Conservation (phyloP, 2,329 filamentous ascomycete species). For the Alternaria alternata region DNA sequence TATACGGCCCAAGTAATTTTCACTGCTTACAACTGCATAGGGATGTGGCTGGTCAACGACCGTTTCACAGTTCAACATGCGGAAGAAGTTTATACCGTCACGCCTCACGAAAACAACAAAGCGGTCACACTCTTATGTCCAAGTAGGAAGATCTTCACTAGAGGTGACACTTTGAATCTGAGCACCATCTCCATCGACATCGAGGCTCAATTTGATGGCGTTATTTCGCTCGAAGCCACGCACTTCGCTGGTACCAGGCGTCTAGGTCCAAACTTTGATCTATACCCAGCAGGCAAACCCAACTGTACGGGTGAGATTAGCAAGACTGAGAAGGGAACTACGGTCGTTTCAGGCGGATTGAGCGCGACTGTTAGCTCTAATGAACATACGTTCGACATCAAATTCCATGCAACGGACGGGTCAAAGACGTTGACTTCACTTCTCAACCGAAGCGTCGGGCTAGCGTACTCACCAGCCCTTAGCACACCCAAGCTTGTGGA, state of each 20-base stretch:
- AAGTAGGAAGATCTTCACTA: constrained; percentile 61
- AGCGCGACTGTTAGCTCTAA: constrained; percentile 61
- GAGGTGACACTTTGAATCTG: constrained; percentile 66
- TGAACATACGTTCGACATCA: constrained; percentile 63
- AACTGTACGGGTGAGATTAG: constrained; percentile 47
- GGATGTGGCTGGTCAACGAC: constrained; percentile 72
- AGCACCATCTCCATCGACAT: constrained; percentile 65
- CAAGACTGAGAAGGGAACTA: constrained; percentile 56
- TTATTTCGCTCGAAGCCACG: constrained; percentile 67
- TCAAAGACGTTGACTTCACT: constrained; percentile 64
- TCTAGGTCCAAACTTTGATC: constrained; percentile 65
- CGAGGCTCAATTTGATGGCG: constrained; percentile 65
- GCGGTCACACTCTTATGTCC: constrained; percentile 66
- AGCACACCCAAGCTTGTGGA: constrained; percentile 62
- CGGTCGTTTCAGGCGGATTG: constrained; percentile 61
- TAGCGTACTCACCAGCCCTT: constrained; percentile 65
- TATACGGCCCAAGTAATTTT: background rate
- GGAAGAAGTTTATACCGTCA: constrained; percentile 67
- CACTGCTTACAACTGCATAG: constrained; percentile 35
- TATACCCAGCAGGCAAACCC: constrained; percentile 64
- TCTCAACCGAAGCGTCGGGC: constrained; percentile 63
- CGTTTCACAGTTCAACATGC: constrained; percentile 70
- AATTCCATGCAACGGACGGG: constrained; percentile 61
- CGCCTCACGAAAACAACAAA: constrained; percentile 55
- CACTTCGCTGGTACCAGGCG: constrained; percentile 65